Evolutionary conservation across 169 alveolate genomes (phyloP).

Genomic region (Plasmodium cynomolgi): DNA sequence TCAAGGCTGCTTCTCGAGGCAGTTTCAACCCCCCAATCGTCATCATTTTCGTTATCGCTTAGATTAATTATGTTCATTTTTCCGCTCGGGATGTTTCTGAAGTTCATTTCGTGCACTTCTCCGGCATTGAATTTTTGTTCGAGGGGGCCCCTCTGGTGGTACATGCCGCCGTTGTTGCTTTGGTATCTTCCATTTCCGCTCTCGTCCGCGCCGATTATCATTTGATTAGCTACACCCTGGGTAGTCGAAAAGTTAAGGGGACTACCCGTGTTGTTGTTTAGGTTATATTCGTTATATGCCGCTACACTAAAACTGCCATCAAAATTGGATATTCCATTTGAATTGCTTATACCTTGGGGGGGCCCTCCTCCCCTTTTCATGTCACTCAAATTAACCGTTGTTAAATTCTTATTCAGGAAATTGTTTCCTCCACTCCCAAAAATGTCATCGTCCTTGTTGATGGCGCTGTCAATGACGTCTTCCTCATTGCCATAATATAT

Average conservation of each 20-base stretch:
- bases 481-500: conserved; percentile 4
- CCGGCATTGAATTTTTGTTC: not conserved
- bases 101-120: conserved; percentile 1
- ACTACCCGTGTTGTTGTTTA: not conserved
- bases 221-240: not conserved
- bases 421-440: not conserved
- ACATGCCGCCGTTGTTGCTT: not conserved
- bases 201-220: not conserved
- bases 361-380: not conserved
- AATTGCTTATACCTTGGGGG: not conserved
- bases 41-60: not conserved
- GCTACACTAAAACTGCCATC: not conserved
- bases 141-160: not conserved
- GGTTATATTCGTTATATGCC: not conserved
- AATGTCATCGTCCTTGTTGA: not conserved
- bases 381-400: conserved; percentile 30
- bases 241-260: not conserved
- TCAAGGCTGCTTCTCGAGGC: not conserved
- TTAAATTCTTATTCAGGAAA: conserved; percentile 5
- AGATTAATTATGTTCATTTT: conserved; percentile 64
- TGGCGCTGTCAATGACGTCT: not conserved
- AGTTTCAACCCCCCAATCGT: not conserved
- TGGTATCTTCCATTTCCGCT: not conserved
- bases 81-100: conserved; percentile 1
- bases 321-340: not conserved